Evolutionary conservation across 2,329 filamentous ascomycete species (phyloP).

Genomic region (Monosporascus sp.): DNA sequence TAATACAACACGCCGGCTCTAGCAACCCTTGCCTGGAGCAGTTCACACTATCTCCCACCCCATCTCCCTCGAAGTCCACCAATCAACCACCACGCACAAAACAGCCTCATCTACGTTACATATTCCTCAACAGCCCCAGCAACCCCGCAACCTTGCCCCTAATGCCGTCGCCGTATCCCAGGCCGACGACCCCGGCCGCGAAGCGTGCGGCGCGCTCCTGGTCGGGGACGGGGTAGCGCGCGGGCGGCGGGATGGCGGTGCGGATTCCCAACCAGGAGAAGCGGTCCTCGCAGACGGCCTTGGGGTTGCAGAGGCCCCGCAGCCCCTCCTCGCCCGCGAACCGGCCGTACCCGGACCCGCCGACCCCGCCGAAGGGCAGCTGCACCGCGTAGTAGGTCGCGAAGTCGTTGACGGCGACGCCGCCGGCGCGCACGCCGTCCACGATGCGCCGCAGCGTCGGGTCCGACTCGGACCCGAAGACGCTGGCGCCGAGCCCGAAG

Average conservation of each 20-base stretch:
- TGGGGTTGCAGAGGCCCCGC: slow-evolving; percentile 77
- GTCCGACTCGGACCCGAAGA: slow-evolving; percentile 68
- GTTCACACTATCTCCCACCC: slow-evolving; percentile 1
- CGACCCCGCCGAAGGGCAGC: slow-evolving; percentile 88
- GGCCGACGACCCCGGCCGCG: slow-evolving; percentile 52
- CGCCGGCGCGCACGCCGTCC: slow-evolving; percentile 68
- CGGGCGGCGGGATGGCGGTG: slow-evolving; percentile 73
- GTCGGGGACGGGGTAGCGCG: slow-evolving; percentile 74
- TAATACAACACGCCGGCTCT: too few species aligned
- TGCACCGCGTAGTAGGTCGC: slow-evolving; percentile 90
- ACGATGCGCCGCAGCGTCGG: slow-evolving; percentile 60
- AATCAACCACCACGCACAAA: neutral
- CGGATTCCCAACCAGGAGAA: slow-evolving; percentile 54
- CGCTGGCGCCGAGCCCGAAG: slow-evolving; percentile 82
- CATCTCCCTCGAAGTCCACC: neutral
- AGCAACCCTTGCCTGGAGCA: too few species aligned
- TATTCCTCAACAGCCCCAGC: slow-evolving; percentile 37
- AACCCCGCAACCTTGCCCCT: slow-evolving; percentile 35
- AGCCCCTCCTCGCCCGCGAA: slow-evolving; percentile 91
- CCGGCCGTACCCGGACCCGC: slow-evolving; percentile 83
- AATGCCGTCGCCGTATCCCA: slow-evolving; percentile 49
- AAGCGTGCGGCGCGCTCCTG: slow-evolving; percentile 61
- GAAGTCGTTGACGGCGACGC: slow-evolving; percentile 96
- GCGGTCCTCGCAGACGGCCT: slow-evolving; percentile 78
- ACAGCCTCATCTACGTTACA: slow-evolving; percentile 18